Percentiles rank a stretch among this genome's conserved stretches.
Conservation (phyloP, 1,284 basidiomycete species). For the Moesziomyces globuligerus region DNA sequence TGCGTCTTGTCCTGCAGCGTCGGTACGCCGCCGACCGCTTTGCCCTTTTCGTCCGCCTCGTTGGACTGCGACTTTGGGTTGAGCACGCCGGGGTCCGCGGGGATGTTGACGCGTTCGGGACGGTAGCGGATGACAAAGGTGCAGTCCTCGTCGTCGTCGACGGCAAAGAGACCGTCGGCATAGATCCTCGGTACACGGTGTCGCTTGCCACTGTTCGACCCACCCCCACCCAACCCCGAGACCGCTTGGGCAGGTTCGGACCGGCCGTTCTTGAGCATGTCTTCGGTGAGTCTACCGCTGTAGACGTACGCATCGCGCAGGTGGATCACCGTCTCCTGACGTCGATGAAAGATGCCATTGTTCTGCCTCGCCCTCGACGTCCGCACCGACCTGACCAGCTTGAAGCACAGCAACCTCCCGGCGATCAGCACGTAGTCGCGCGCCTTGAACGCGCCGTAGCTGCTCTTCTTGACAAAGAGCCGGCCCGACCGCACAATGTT, state of each 20-base stretch:
- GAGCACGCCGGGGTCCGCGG: constrained; percentile 33
- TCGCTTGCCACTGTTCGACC: constrained; percentile 45
- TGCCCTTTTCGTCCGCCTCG: constrained; percentile 3
- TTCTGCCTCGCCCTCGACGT: constrained; percentile 64
- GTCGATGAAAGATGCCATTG: constrained; percentile 62
- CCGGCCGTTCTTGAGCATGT: constrained; percentile 48
- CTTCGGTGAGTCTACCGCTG: constrained; percentile 59
- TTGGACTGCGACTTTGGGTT: too few relatives aligned
- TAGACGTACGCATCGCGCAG: constrained; percentile 65
- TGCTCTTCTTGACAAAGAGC: constrained; percentile 73
- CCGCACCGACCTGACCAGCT: constrained; percentile 55
- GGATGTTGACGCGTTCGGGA: constrained; percentile 47
- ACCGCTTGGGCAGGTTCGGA: constrained; percentile 51
- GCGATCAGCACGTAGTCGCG: constrained; percentile 61
- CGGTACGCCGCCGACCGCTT: constrained; percentile 68
- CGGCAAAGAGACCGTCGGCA: constrained; percentile 57
- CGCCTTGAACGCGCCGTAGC: constrained; percentile 52
- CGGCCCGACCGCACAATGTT: constrained; percentile 78
- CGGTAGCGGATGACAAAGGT: constrained; percentile 64
- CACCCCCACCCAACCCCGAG: constrained; percentile 40
- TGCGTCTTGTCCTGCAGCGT: constrained; percentile 73
- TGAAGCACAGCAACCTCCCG: constrained; percentile 61
- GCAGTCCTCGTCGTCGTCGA: constrained; percentile 66
- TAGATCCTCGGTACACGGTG: constrained; percentile 61
- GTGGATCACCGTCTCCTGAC: constrained; percentile 60